These are phyloP conservation scores for Boletus coccyginus DNA, from an alignment of 768 basidiomycete species.

Conservation along the genomic window DNA sequence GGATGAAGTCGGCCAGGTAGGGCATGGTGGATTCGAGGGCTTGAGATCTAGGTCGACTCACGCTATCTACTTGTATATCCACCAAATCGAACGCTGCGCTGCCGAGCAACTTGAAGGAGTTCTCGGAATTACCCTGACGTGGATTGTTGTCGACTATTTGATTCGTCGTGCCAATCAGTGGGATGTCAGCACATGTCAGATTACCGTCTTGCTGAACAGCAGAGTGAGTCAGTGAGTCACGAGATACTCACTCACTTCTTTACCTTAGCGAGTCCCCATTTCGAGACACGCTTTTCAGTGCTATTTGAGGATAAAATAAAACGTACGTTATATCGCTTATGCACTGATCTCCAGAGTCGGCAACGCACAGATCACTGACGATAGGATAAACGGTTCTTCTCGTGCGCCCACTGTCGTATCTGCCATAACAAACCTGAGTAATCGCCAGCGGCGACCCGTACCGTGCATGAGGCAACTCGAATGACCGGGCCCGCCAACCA, in stretches of 20 bases:
- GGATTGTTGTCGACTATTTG: neutral
- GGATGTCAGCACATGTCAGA: too few species aligned
- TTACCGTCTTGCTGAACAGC: neutral
- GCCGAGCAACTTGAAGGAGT: neutral
- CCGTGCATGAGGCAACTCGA: too few species aligned
- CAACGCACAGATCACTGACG: too few species aligned
- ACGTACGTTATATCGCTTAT: neutral
- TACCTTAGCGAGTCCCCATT: neutral
- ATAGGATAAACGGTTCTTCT: too few species aligned
- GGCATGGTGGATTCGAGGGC: constrained; percentile 44
- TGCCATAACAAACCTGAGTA: too few species aligned
- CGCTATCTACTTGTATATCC: constrained; percentile 10
- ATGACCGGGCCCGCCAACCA: too few species aligned
- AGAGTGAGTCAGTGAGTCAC: too few species aligned
- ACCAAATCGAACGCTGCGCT: neutral
- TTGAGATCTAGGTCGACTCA: neutral
- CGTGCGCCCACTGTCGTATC: neutral
- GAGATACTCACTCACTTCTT: neutral
- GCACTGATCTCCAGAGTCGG: neutral
- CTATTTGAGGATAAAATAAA: neutral
- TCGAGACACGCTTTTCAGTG: neutral
- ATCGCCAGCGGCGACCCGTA: too few species aligned
- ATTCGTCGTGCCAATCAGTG: neutral
- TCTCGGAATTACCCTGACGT: neutral
- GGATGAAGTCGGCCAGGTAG: constrained; percentile 66